Percentiles rank a stretch among this genome's conserved stretches.
Evolutionary conservation across 1,139 yeast species (phyloP).

Genomic region (Candida frijolesensis): DNA sequence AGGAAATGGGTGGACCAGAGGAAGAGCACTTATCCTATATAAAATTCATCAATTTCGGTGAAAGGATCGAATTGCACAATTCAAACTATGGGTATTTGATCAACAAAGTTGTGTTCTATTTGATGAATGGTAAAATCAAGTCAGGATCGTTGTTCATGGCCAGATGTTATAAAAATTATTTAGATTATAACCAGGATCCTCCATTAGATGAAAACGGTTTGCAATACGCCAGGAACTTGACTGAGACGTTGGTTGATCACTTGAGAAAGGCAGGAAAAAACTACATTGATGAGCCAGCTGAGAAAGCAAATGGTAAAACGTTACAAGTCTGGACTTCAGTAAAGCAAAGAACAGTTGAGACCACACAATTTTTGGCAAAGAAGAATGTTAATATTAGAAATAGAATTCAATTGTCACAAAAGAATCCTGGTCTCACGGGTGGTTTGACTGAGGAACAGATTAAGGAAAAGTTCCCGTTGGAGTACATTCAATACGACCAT

Average conservation of each 20-base stretch:
- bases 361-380: constrained; percentile 68
- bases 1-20: constrained; percentile 50
- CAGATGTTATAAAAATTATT: constrained; percentile 67
- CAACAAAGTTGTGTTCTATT: constrained; percentile 84
- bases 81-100: constrained; percentile 86
- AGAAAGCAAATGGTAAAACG: constrained; percentile 50
- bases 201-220: constrained; percentile 63
- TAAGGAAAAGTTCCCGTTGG: constrained; percentile 61
- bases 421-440: constrained; percentile 90
- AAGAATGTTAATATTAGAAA: constrained; percentile 65
- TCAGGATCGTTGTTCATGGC: constrained; percentile 89
- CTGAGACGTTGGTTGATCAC: constrained; percentile 39
- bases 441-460: constrained; percentile 65
- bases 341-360: constrained; percentile 77
- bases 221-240: constrained; percentile 50
- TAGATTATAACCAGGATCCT: constrained; percentile 62
- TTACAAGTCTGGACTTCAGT: constrained; percentile 92
- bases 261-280: constrained; percentile 34
- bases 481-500: constrained; percentile 60
- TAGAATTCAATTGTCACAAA: constrained; percentile 80
- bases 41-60: constrained; percentile 90
- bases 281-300: constrained; percentile 36
- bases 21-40: constrained; percentile 66
- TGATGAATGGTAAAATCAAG: constrained; percentile 85
- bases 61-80: constrained; percentile 75